Conservation (phyloP, 2,329 filamentous ascomycete genomes). For the Pezicula rhizophila region DNA sequence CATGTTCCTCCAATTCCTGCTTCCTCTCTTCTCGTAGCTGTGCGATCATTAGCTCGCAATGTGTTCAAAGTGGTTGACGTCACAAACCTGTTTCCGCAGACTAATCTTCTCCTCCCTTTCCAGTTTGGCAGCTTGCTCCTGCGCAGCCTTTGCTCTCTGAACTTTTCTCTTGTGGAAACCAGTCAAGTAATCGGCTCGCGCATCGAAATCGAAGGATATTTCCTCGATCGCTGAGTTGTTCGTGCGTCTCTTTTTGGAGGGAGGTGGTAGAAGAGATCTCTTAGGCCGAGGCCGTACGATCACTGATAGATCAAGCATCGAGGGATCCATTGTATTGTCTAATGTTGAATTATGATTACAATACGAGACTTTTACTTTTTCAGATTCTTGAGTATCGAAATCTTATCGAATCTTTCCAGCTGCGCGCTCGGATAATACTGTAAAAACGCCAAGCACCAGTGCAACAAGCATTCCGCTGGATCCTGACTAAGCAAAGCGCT, state of each 20-base stretch:
- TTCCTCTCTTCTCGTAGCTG: constrained; percentile 81
- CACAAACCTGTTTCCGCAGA: constrained; percentile 66
- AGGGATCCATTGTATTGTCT: constrained; percentile 7
- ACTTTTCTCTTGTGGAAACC: constrained; percentile 96
- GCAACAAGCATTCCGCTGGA: not conserved
- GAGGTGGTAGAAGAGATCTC: constrained; percentile 50
- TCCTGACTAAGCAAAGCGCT: not conserved
- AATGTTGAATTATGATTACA: not conserved
- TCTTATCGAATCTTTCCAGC: not conserved
- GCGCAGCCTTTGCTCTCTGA: constrained; percentile 76
- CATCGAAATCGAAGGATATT: constrained; percentile 75
- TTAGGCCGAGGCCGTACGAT: constrained; percentile 55
- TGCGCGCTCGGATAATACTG: not conserved
- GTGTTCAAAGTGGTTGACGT: not conserved
- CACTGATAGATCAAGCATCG: constrained; percentile 29
- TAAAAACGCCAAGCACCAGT: not conserved
- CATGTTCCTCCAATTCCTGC: constrained; percentile 74
- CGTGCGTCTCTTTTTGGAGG: constrained; percentile 61
- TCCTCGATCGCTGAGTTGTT: constrained; percentile 59
- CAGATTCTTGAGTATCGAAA: not conserved
- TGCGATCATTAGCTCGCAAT: constrained; percentile 8
- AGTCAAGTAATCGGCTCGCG: constrained; percentile 81
- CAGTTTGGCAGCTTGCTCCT: constrained; percentile 71
- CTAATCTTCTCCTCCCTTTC: constrained; percentile 71
- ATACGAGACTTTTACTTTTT: not conserved